phyloP scores from a whole-genome alignment of 176 grass and related monocot species.

The Pontederia paniculata region DNA sequence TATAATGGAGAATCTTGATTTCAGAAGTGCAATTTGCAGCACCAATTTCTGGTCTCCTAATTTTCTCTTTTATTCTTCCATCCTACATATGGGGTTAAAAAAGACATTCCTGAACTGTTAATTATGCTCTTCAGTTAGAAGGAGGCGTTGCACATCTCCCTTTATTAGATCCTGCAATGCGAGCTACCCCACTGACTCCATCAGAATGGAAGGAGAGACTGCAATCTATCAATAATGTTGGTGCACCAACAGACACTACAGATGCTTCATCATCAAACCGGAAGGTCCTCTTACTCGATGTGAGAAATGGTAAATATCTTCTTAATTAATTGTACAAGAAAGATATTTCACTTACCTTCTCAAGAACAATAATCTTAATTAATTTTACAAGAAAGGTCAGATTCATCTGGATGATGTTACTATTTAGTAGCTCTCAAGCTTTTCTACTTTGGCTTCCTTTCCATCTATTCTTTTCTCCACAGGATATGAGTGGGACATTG shows the following conservation, averaged over 20 bases:
- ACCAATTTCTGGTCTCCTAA: background rate
- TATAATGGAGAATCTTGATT: no score
- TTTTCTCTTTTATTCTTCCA: background rate
- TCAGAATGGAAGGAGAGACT: slow-evolving; percentile 62
- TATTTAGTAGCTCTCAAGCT: background rate
- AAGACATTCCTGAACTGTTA: background rate
- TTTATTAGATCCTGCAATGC: slow-evolving; percentile 51
- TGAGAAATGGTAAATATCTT: slow-evolving; percentile 71
- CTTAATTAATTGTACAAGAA: no score
- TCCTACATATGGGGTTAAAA: slow-evolving; percentile 2
- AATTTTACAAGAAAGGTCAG: no score
- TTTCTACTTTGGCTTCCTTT: background rate
- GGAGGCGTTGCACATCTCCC: slow-evolving; percentile 84
- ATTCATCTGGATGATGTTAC: slow-evolving; percentile 3
- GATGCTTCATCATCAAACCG: slow-evolving; percentile 22
- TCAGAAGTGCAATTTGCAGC: no score
- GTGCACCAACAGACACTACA: slow-evolving; percentile 17
- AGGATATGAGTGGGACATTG: slow-evolving; percentile 99
- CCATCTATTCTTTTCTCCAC: slow-evolving; percentile 8
- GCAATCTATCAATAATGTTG: slow-evolving; percentile 33
- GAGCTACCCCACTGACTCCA: slow-evolving; percentile 57
- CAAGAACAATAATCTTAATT: no score
- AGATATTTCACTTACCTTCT: no score
- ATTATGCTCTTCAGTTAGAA: slow-evolving; percentile 48
- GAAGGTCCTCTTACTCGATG: slow-evolving; percentile 63